A percentile compares a stretch with the other conserved stretches of the same genome.
These are phyloP conservation scores for Colletotrichum higginsianum DNA, from an alignment of 2,329 filamentous ascomycete genomes.

Conservation along the genomic window DNA sequence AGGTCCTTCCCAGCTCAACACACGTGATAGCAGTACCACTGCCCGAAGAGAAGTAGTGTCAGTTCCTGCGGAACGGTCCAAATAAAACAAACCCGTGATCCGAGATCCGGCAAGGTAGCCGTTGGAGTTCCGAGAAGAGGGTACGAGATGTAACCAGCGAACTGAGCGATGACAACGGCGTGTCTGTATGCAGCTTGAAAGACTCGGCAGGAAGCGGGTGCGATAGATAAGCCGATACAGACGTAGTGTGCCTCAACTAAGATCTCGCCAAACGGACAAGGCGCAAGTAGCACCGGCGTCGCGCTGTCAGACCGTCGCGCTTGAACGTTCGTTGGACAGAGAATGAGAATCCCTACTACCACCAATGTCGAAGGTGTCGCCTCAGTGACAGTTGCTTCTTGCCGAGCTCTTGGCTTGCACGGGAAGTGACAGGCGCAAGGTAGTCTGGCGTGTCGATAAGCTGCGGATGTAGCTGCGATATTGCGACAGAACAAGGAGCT, in stretches of 20 bases:
- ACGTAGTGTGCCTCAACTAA: constrained; percentile 18
- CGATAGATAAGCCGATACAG: constrained; percentile 8
- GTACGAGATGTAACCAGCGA: constrained; percentile 24
- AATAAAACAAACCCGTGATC: neutral
- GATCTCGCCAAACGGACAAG: constrained; percentile 8
- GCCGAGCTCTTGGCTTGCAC: constrained; percentile 8
- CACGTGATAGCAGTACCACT: constrained; percentile 8
- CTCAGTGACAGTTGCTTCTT: neutral
- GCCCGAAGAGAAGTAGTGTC: constrained; percentile 1
- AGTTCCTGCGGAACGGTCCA: constrained; percentile 9
- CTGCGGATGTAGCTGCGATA: constrained; percentile 14
- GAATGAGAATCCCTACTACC: neutral
- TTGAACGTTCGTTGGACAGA: neutral
- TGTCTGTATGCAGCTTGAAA: constrained; percentile 11
- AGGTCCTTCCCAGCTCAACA: constrained; percentile 11
- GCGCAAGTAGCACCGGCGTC: constrained; percentile 13
- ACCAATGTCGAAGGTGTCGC: neutral
- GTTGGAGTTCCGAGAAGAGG: constrained; percentile 15
- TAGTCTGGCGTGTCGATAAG: constrained; percentile 19
- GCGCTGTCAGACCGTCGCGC: constrained; percentile 2
- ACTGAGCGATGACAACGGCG: constrained; percentile 21
- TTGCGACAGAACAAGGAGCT: constrained; percentile 9
- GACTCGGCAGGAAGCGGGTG: neutral
- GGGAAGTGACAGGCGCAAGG: neutral
- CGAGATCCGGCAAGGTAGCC: constrained; percentile 7